Evolutionary conservation across 805 yeast species (phyloP), one percentile per base, ranked within the genome.

Genomic region (Sungouiella blattae): DNA sequence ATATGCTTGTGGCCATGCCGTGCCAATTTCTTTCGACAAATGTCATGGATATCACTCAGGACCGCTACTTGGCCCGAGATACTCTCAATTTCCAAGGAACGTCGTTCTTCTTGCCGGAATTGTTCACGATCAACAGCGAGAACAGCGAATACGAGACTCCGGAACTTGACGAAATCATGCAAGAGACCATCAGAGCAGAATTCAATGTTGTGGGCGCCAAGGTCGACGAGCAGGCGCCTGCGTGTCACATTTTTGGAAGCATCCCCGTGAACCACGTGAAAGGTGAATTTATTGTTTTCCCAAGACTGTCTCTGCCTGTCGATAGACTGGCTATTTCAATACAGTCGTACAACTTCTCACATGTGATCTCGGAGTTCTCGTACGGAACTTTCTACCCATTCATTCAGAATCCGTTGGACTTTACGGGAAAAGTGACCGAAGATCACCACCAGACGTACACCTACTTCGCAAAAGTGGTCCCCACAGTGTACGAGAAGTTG

Each of bases 381-480:
- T 91, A 81, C 61, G 98, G 98, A 11, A 86, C 78, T 24, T 88
- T 83, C 58, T 88, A 78, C 53, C 97, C 98, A 3, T 83, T 75
- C 48, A 70, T 89, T 43, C 73, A 82, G 47, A 91, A 91, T 53
- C 95, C 96, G n/a, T 70, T 93, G 44, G 98, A 93, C 57, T 70
- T 69, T 30, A 81, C 91, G 0, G 83, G 78, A 1, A 76, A 80
- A 46, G 55, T 60, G 12, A 71, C 87, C 2, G 64, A 67, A 0
- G 67, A 73, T 2, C 64, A 70, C 15, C 40, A 67, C 13, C 78
- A 73, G 39, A 58, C 70, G 1, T 86, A 67, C 59, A 75, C 75
- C 34, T 93, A 93, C 58, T 76, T 70, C 46, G 51, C 88, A 44
- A 77, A 81, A 12, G 86, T 93, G 3, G 94, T 93, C 5, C 96